Conservation (phyloP, 371 early-diverging fungal species). For the Mucor racemosus region DNA sequence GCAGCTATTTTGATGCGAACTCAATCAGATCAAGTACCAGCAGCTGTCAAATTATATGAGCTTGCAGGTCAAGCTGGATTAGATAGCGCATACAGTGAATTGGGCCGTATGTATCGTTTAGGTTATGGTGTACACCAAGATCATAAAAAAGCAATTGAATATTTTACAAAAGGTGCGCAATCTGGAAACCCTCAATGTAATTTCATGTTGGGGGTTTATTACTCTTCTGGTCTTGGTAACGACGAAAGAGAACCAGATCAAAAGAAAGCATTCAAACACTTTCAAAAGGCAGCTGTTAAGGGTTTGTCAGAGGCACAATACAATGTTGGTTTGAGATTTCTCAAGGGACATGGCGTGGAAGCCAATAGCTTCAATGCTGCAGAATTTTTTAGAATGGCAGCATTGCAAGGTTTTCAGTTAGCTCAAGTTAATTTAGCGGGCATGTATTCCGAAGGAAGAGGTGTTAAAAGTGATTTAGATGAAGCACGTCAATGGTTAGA, state of each 20-base stretch:
- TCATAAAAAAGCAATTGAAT: slow-evolving; percentile 44
- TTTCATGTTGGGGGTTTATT: slow-evolving; percentile 57
- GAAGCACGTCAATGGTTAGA: slow-evolving; percentile 39
- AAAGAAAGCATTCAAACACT: slow-evolving; percentile 49
- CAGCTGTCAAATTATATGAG: slow-evolving; percentile 50
- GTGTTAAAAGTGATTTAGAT: slow-evolving; percentile 41
- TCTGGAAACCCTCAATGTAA: slow-evolving; percentile 44
- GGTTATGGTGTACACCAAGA: slow-evolving; percentile 57
- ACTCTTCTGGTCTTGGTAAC: slow-evolving; percentile 32
- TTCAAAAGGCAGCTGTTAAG: slow-evolving; percentile 54
- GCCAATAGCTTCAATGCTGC: slow-evolving; percentile 47
- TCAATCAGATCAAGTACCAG: slow-evolving; percentile 32
- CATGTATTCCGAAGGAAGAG: slow-evolving; percentile 54
- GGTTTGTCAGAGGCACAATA: slow-evolving; percentile 57
- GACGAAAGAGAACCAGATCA: slow-evolving; percentile 40
- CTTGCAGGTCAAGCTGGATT: slow-evolving; percentile 45
- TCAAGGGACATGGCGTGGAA: slow-evolving; percentile 51
- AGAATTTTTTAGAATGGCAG: slow-evolving; percentile 55
- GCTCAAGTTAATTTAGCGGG: slow-evolving; percentile 50
- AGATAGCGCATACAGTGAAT: slow-evolving; percentile 42
- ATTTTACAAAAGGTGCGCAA: slow-evolving; percentile 48
- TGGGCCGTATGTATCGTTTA: slow-evolving; percentile 54
- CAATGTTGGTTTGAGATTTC: slow-evolving; percentile 46
- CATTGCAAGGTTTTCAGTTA: slow-evolving; percentile 47
- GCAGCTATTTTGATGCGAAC: slow-evolving; percentile 53